These are phyloP conservation scores for Geopyxis carbonaria DNA, from an alignment of 495 filamentous ascomycete genomes.

Conservation along the genomic window DNA sequence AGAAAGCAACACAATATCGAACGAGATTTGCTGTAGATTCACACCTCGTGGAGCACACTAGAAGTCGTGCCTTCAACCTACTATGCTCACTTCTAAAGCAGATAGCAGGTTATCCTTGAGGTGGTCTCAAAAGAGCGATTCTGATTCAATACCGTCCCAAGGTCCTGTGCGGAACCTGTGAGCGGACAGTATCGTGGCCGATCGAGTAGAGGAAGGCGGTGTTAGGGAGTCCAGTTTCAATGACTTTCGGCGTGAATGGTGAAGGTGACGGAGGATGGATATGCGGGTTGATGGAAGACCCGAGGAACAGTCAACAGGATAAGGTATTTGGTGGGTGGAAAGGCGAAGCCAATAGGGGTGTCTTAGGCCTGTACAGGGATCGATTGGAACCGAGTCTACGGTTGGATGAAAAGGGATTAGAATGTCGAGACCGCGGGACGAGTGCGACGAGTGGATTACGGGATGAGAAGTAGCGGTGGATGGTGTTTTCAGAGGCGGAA, in stretches of 20 bases:
- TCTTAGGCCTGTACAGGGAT: slow-evolving; percentile 8
- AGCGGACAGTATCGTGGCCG: slow-evolving; percentile 11
- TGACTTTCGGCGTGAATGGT: slow-evolving; percentile 6
- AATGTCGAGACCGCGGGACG: too few species aligned
- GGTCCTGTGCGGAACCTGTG: slow-evolving; percentile 14
- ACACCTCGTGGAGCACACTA: too few species aligned
- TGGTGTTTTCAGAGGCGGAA: too few species aligned
- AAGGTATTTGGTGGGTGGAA: slow-evolving; percentile 7
- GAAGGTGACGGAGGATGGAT: not conserved
- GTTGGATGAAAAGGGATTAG: too few species aligned
- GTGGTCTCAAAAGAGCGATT: slow-evolving; percentile 9
- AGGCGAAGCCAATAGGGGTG: slow-evolving; percentile 4
- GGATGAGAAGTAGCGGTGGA: too few species aligned
- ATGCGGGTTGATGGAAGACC: slow-evolving; percentile 4
- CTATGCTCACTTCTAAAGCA: too few species aligned
- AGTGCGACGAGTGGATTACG: too few species aligned
- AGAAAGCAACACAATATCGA: too few species aligned
- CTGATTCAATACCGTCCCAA: slow-evolving; percentile 20
- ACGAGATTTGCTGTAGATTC: too few species aligned
- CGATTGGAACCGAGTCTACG: slow-evolving; percentile 6
- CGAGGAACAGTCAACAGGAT: slow-evolving; percentile 5
- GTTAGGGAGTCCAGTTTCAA: slow-evolving; percentile 23
- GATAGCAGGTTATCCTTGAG: too few species aligned
- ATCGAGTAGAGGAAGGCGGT: slow-evolving; percentile 13
- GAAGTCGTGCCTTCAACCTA: too few species aligned